Evolutionary conservation across 1,139 yeast genomes (phyloP).

Genomic region (Yamadazyma buinensis): DNA sequence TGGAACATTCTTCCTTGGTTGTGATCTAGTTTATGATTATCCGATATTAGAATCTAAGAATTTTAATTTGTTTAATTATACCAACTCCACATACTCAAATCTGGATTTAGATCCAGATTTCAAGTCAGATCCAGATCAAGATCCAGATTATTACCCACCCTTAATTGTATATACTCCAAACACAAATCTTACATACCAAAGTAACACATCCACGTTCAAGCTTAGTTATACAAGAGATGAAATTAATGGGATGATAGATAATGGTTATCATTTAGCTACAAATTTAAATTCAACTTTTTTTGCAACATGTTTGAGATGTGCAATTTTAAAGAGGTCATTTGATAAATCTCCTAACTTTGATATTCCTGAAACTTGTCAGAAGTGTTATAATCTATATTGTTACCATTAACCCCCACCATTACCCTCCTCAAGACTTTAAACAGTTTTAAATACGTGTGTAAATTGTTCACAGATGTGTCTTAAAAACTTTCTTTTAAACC

Average conservation of each 20-base stretch:
- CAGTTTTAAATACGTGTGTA: no score
- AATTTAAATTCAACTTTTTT: conserved; percentile 39
- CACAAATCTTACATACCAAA: conserved; percentile 30
- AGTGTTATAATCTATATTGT: conserved; percentile 21
- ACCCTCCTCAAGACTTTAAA: no score
- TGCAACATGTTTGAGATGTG: conserved; percentile 56
- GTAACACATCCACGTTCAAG: conserved; percentile 62
- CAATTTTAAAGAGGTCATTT: conserved; percentile 51
- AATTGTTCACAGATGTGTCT: no score
- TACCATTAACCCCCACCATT: conserved; percentile 12
- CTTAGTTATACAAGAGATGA: conserved; percentile 45
- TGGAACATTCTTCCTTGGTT: conserved; percentile 55
- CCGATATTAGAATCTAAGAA: conserved; percentile 14
- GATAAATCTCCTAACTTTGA: conserved; percentile 29
- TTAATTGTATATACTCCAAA: conserved; percentile 53
- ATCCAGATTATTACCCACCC: conserved; percentile 36
- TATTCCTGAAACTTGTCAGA: conserved; percentile 17
- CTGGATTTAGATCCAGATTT: no score
- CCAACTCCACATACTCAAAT: no score
- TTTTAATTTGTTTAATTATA: no score
- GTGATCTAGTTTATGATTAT: conserved; percentile 37
- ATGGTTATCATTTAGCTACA: conserved; percentile 53
- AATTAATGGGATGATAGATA: conserved; percentile 40
- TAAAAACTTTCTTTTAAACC: no score
- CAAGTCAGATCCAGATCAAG: neutral